Base-by-base conservation (phyloP, 768 basidiomycete species). In the Rhodotorula toruloides region DNA sequence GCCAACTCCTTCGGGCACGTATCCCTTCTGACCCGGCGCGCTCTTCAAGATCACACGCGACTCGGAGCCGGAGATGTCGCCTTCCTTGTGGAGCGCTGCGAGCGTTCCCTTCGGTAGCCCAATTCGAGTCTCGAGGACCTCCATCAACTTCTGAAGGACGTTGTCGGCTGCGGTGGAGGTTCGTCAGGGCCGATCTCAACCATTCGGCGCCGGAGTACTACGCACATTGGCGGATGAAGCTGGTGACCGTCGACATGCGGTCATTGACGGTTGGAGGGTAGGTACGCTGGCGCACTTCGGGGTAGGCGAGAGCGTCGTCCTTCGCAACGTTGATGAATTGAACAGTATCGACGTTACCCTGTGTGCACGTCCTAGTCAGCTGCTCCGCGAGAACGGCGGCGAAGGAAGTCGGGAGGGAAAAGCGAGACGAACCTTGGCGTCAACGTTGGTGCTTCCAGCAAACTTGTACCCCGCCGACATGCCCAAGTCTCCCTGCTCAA, bases 281-380 rank as follows among this genome's bases (percentile, higher is more conserved):
- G 0, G 80, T 79, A 29, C 85, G 81, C 32, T 83, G 81, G 11
- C 79, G 80, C 27, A 81, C 77, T 0, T 75, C 67, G 0, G 87
- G 87, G 78, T 81, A 87, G 0, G 84, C 81, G 0, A 88, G 74
- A 0, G 81, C 85, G 68, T 89, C 87, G 73, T 89, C 86, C 73
- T 86, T 86, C 0, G 86, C 76, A 71, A 87, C 62, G 32, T 78
- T 77, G 63, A 87, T 79, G 75, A 86, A 87, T 72, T 87, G 85
- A 6, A 81, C 80, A 0, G 80, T 81, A 72, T 87, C 86, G 25
- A 75, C 71, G 53, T 80, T 80, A 44, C 86, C 87, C 43, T 52
- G 50, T 3, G 13, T 6, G 12, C 27, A 2, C 3, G 55, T 22
- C 9, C n/a, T 31, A 1, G 27, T 4, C 11, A 17, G 47, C 2